Conservation (phyloP, 768 basidiomycete species). For the Astraeus odoratus region DNA sequence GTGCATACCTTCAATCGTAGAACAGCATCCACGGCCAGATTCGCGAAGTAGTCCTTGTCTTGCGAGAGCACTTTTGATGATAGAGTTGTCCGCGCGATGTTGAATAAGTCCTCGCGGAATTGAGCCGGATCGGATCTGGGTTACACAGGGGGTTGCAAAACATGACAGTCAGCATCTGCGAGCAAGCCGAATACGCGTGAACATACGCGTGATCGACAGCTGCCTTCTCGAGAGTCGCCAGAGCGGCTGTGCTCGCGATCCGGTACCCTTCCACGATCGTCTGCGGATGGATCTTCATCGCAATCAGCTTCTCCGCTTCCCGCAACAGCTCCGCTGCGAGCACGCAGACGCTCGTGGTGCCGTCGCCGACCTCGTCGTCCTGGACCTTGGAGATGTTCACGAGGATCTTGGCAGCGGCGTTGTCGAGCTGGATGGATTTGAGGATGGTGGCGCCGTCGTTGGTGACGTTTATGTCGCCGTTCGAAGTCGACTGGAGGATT, state of each 20-base stretch:
- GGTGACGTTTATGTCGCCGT: constrained; percentile 92
- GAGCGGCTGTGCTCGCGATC: constrained; percentile 79
- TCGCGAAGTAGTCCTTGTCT: constrained; percentile 97
- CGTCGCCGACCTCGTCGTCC: constrained; percentile 98
- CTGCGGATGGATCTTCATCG: constrained; percentile 92
- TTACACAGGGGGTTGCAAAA: too few relatives aligned
- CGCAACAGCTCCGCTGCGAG: constrained; percentile 85
- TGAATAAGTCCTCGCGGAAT: constrained; percentile 89
- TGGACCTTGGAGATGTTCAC: constrained; percentile 99
- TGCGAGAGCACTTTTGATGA: constrained; percentile 95
- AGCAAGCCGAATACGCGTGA: not conserved
- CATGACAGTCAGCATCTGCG: not conserved
- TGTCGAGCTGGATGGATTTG: constrained; percentile 95
- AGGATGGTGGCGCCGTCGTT: constrained; percentile 99
- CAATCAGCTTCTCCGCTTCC: constrained; percentile 93
- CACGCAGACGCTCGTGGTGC: constrained; percentile 88
- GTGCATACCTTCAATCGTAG: constrained; percentile 72
- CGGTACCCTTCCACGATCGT: constrained; percentile 97
- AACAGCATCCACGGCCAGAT: constrained; percentile 95
- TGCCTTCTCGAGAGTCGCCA: constrained; percentile 76
- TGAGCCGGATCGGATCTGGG: constrained; percentile 61
- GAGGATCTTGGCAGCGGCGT: constrained; percentile 97
- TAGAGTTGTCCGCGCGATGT: constrained; percentile 93
- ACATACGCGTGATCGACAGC: constrained; percentile 82
- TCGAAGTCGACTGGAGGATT: constrained; percentile 87